These are phyloP conservation scores for Eremochloa ophiuroides DNA, from an alignment of 176 grass and related monocot genomes.

Conservation along the genomic window DNA sequence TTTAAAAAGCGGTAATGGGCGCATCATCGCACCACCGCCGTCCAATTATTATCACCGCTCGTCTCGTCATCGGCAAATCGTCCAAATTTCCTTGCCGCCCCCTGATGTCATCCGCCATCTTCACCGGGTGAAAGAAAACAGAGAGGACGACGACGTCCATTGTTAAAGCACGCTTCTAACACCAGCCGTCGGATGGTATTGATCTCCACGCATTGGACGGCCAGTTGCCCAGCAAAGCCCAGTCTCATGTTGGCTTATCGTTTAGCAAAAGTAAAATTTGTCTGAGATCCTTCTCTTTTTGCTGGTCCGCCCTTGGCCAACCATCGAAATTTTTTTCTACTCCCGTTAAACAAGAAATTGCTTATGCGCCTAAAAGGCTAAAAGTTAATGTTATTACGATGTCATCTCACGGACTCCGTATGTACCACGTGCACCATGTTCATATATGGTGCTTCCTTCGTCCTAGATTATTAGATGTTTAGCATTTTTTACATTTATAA, in stretches of 20 bases:
- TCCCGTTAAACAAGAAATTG: neutral
- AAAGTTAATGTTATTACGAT: neutral
- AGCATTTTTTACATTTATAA: too few relatives aligned
- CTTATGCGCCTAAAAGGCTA: neutral
- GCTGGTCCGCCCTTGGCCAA: neutral
- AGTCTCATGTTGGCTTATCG: neutral
- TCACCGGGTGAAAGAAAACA: neutral
- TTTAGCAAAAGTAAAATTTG: neutral
- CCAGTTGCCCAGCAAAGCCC: neutral
- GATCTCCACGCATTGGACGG: neutral
- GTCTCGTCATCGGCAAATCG: slow-evolving; percentile 1
- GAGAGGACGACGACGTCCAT: neutral
- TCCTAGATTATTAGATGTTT: too few relatives aligned
- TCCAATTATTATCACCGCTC: slow-evolving; percentile 11
- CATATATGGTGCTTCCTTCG: too few relatives aligned
- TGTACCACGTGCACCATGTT: neutral
- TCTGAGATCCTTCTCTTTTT: neutral
- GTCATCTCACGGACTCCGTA: neutral
- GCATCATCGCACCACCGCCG: slow-evolving; percentile 31
- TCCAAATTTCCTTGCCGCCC: slow-evolving; percentile 14
- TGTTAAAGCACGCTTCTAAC: neutral
- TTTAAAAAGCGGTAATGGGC: neutral
- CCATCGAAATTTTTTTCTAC: neutral
- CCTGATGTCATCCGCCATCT: neutral
- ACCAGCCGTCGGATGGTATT: neutral